Percentiles rank a stretch among this genome's conserved stretches.
Conservation (phyloP, 2,329 filamentous ascomycete species). For the Aspergillus sp. region DNA sequence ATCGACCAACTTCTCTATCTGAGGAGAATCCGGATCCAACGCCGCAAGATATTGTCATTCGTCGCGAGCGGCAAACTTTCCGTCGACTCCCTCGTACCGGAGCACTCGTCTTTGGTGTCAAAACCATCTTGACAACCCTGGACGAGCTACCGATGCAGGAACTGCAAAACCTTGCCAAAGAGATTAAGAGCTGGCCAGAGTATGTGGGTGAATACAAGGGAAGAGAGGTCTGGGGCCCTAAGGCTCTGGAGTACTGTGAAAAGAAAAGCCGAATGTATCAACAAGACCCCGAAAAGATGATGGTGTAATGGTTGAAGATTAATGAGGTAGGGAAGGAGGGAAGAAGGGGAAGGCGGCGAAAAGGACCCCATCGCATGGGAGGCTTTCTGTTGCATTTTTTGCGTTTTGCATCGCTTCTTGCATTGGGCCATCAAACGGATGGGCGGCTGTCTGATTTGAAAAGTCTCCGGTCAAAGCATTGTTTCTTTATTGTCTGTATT, state of each 20-base stretch:
- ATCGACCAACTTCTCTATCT: conserved; percentile 45
- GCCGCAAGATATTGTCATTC: conserved; percentile 48
- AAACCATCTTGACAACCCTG: conserved; percentile 48
- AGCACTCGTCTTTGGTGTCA: conserved; percentile 53
- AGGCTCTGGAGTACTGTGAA: conserved; percentile 40
- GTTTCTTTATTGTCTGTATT: conserved; percentile 12
- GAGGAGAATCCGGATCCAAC: conserved; percentile 40
- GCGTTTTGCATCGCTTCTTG: conserved; percentile 13
- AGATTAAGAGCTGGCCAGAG: conserved; percentile 49
- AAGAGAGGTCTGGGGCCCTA: conserved; percentile 45
- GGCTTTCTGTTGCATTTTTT: conserved; percentile 21
- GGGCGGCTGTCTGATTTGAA: conserved; percentile 31
- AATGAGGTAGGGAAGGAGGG: neutral
- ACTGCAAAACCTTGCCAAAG: conserved; percentile 44
- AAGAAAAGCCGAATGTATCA: conserved; percentile 21
- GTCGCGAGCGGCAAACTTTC: conserved; percentile 55
- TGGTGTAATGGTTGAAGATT: conserved; percentile 15
- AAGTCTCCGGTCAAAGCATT: conserved; percentile 16
- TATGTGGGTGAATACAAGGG: conserved; percentile 50
- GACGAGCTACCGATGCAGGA: conserved; percentile 45
- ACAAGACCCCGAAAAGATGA: conserved; percentile 15
- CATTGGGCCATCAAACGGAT: conserved; percentile 19
- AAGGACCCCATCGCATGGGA: conserved; percentile 5
- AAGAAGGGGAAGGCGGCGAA: conserved; percentile 16
- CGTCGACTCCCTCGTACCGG: conserved; percentile 46